Conservation (phyloP, 1,284 basidiomycete species). For the Flammula alnicola region DNA sequence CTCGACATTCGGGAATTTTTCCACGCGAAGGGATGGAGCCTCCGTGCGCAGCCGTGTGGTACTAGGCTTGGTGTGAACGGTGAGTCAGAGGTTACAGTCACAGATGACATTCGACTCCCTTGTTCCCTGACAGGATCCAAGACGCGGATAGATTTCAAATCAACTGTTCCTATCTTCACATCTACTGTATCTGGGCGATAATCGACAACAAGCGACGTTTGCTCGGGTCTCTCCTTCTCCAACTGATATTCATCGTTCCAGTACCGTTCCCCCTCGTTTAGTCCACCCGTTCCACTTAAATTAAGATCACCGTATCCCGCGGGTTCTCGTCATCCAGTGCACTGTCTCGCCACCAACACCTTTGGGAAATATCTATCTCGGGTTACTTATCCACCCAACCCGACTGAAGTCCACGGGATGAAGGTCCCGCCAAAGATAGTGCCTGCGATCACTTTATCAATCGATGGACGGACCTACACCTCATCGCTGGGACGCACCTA, state of each 20-base stretch:
- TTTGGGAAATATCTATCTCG: constrained; percentile 13
- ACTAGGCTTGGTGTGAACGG: not conserved
- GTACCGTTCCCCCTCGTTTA: too few relatives aligned
- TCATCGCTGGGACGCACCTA: too few relatives aligned
- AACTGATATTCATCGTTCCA: too few relatives aligned
- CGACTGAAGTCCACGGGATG: too few relatives aligned
- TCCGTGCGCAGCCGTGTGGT: not conserved
- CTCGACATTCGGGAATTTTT: not conserved
- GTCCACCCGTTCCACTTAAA: not conserved
- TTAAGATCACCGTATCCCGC: not conserved
- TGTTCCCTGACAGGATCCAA: not conserved
- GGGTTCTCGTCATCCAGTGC: not conserved
- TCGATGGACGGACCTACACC: too few relatives aligned
- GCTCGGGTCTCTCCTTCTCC: too few relatives aligned
- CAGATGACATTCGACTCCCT: not conserved
- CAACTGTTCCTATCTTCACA: not conserved
- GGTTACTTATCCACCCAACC: too few relatives aligned
- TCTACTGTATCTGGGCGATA: too few relatives aligned
- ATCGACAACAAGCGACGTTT: too few relatives aligned
- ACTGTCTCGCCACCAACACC: constrained; percentile 2
- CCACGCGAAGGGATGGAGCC: too few relatives aligned
- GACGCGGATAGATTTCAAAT: not conserved
- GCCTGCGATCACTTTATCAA: too few relatives aligned
- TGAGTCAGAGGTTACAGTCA: constrained; percentile 7
- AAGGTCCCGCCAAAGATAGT: too few relatives aligned